Evolutionary conservation across 441 rosid species (phyloP).

Genomic region (Populus hybrid): DNA sequence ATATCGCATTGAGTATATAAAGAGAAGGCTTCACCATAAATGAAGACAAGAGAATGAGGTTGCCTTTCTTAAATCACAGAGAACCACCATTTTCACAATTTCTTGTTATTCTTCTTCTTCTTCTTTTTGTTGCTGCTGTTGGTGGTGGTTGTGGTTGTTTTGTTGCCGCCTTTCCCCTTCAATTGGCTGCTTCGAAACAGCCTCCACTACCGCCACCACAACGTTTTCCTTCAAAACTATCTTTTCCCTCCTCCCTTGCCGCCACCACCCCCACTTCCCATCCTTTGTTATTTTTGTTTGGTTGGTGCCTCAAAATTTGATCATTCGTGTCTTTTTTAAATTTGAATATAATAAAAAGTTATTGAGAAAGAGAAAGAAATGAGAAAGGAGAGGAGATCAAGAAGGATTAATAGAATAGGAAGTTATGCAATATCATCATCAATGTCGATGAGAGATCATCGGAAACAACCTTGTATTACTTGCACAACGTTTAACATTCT

Average conservation of each 20-base stretch:
- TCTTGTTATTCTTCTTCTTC: not conserved
- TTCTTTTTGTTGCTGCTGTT: not conserved
- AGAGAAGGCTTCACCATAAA: not conserved
- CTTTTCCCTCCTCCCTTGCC: not conserved
- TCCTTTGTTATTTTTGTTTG: not conserved
- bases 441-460: conserved; percentile 59
- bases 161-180: not conserved
- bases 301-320: not conserved
- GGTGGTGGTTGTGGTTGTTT: not conserved
- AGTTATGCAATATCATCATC: conserved; percentile 86
- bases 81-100: not conserved
- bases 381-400: conserved; percentile 32
- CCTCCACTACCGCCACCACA: not conserved
- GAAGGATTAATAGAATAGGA: conserved; percentile 58
- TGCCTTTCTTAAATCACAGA: not conserved
- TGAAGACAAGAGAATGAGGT: not conserved
- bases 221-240: not conserved
- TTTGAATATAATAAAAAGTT: not conserved
- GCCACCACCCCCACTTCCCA: not conserved
- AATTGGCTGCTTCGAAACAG: not conserved
- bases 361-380: not conserved
- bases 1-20: not conserved
- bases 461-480: conserved; percentile 74
- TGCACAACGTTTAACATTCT: conserved; percentile 93
- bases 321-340: not conserved